Evolutionary conservation across 2,329 filamentous ascomycete species (phyloP), one percentile per base, ranked within the genome.

Genomic region (Arachnomyces sp.): DNA sequence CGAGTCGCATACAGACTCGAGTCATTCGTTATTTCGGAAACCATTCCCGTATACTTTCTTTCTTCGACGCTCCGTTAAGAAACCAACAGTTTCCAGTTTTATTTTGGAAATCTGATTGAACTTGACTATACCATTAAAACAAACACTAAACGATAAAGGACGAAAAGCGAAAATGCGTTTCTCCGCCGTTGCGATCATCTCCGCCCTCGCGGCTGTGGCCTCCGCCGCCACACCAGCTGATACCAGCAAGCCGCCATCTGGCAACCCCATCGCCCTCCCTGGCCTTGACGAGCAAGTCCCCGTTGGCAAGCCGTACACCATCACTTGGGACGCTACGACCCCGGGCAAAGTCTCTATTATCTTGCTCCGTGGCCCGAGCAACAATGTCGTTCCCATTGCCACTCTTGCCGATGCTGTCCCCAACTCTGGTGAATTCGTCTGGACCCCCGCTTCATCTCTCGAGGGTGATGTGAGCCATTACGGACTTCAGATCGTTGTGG

Each of bases 401-500:
- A 63, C 72, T 44, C 67, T 78, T 47, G 71, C 67, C 45, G 69
- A 77, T 57, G 56, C 59, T 47, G 73, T 76, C 58, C 47, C 58
- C 53, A 81, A 82, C 72, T 66, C 56, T 43, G 78, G 78, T 44
- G 55, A 52, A 47, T 80, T 66, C 67, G 35, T 47, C 42, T 81
- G 76, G 77, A 75, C 71, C 32, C 74, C 74, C 31, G 52, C 63
- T 44, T 56, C 66, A 40, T 47, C 55, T 31, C 71, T 80, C 44
- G 63, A 68, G 52, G 55, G 56, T 45, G 70, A 73, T 45, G 56
- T 55, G 47, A 69, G 66, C 51, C 71, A 68, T 61, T 81, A 80
- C 62, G 78, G 77, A 45, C 65, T 82, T 54, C 68, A 79, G 57
- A 61, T 82, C 52, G 74, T 81, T 50, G 75, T 74, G 48, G 74